phyloP scores from a whole-genome alignment of 2,329 filamentous ascomycete species.

The Colletotrichum higginsianum region DNA sequence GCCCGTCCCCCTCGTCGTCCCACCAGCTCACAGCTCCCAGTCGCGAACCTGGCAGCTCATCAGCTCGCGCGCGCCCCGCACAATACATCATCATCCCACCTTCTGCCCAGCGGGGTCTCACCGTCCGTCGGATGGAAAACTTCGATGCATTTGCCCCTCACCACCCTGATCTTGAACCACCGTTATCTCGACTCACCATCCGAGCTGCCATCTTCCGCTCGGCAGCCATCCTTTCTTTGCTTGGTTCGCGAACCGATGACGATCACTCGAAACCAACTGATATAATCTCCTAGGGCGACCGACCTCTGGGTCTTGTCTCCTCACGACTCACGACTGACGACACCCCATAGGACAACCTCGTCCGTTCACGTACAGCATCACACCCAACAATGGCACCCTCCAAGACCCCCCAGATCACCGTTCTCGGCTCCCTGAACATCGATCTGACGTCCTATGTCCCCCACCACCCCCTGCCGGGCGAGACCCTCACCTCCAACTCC shows the following conservation, averaged over 20 bases:
- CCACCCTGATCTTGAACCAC: constrained; percentile 4
- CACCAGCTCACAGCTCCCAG: constrained; percentile 8
- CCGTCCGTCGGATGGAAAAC: constrained; percentile 36
- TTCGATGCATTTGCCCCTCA: constrained; percentile 28
- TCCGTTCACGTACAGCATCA: constrained; percentile 5
- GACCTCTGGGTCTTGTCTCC: neutral
- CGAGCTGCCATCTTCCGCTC: constrained; percentile 26
- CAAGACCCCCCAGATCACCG: constrained; percentile 72
- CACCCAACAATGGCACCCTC: constrained; percentile 25
- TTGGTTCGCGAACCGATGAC: constrained; percentile 12
- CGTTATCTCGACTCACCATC: constrained; percentile 32
- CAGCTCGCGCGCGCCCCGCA: constrained; percentile 34
- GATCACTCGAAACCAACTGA: neutral
- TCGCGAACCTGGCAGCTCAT: constrained; percentile 26
- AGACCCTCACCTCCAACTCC: constrained; percentile 85
- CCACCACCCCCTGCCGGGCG: constrained; percentile 85
- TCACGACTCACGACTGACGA: neutral
- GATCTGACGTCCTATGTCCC: constrained; percentile 92
- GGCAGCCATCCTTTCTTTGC: constrained; percentile 1
- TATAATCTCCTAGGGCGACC: neutral
- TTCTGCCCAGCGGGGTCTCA: constrained; percentile 26
- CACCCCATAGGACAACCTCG: neutral
- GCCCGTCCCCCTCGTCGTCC: constrained; percentile 1
- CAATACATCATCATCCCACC: constrained; percentile 40
- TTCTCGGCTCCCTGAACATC: constrained; percentile 94